These are phyloP conservation scores for Syzygium jambos DNA, from an alignment of 345 rosid genomes.

Conservation along the genomic window DNA sequence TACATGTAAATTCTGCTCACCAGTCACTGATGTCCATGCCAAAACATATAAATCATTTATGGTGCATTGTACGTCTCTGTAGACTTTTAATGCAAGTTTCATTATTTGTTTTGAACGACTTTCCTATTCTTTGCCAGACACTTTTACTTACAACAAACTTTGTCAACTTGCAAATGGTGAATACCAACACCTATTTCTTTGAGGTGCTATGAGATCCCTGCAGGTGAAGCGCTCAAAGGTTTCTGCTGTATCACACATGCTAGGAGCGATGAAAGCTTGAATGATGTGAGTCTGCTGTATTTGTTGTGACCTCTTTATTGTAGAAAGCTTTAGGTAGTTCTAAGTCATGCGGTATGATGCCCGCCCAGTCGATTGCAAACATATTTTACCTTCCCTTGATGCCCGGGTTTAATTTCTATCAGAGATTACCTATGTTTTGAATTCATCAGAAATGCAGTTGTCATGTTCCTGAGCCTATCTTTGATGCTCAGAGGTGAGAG, in stretches of 20 bases:
- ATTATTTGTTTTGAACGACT: not conserved
- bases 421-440: not conserved
- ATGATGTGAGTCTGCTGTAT: not conserved
- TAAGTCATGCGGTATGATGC: not conserved
- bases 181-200: conserved; percentile 61
- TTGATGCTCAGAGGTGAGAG: not conserved
- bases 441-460: not conserved
- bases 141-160: conserved; percentile 55
- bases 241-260: not conserved
- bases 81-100: not conserved
- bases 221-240: not conserved
- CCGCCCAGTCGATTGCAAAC: not conserved
- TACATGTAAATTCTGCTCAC: not conserved
- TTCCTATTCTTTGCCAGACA: conserved; percentile 32
- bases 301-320: not conserved
- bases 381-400: not conserved
- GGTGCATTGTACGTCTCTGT: not conserved
- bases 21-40: not conserved
- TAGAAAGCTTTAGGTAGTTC: not conserved
- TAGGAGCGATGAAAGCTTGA: not conserved
- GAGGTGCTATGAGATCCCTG: not conserved
- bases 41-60: not conserved
- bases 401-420: not conserved
- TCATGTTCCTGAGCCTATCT: not conserved
- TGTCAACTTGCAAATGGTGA: conserved; percentile 86